Evolutionary conservation across 2,329 filamentous ascomycete genomes (phyloP).

Genomic region (Arthroderma sp.): DNA sequence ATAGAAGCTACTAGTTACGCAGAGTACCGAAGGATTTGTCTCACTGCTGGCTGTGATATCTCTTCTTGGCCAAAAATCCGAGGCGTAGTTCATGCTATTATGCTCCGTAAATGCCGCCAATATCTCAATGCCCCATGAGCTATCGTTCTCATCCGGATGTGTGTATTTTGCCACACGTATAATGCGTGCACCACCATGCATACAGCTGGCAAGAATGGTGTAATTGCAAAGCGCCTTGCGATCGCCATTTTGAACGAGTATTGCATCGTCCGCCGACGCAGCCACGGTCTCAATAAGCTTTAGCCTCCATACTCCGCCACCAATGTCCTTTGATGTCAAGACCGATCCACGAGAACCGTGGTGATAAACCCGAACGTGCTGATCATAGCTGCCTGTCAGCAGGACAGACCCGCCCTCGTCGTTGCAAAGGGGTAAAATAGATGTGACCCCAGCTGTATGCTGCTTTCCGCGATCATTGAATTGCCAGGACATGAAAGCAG

Average conservation of each 20-base stretch:
- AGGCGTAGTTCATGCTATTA: conserved; percentile 89
- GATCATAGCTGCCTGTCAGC: conserved; percentile 85
- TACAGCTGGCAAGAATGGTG: conserved; percentile 71
- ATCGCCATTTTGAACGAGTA: neutral
- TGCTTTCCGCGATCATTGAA: conserved; percentile 39
- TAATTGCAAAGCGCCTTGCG: conserved; percentile 18
- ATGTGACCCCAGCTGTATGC: conserved; percentile 75
- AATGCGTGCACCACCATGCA: conserved; percentile 77
- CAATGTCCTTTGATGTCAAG: conserved; percentile 53
- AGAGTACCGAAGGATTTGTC: conserved; percentile 14
- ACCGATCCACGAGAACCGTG: conserved; percentile 30
- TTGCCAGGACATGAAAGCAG: conserved; percentile 3
- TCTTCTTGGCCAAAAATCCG: conserved; percentile 38
- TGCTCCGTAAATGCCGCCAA: conserved; percentile 69
- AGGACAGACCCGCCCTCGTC: conserved; percentile 43
- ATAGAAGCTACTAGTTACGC: conserved; percentile 42
- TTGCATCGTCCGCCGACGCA: neutral
- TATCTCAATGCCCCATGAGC: conserved; percentile 49
- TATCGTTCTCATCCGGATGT: conserved; percentile 26
- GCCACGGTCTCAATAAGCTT: conserved; percentile 35
- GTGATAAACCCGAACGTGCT: conserved; percentile 55
- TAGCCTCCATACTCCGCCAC: conserved; percentile 78
- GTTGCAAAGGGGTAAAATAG: conserved; percentile 58
- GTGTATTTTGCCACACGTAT: conserved; percentile 29
- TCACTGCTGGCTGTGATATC: conserved; percentile 8